A percentile compares a stretch with the other conserved stretches of the same genome.
Conservation (phyloP, 345 rosid genomes). For the Cardiospermum halicacabum region DNA sequence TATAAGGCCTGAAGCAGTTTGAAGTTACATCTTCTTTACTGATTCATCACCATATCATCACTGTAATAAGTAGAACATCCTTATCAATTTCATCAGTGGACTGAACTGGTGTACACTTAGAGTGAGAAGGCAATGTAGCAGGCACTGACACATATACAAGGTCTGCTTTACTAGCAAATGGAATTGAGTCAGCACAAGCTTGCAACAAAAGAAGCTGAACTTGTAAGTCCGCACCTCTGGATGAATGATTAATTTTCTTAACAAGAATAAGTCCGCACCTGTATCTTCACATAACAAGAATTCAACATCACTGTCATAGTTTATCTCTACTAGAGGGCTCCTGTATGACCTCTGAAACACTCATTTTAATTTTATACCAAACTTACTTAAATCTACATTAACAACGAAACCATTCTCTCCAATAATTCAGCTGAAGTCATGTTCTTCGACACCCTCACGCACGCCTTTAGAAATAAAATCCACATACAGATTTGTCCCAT, state of each 20-base stretch:
- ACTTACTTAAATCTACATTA: background rate
- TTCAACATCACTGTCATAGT: background rate
- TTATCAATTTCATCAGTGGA: background rate
- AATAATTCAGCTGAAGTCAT: background rate
- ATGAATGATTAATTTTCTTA: background rate
- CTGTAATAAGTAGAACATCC: background rate
- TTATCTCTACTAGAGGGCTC: conserved; percentile 2
- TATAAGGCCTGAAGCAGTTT: background rate
- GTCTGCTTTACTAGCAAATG: background rate
- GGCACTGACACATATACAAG: background rate
- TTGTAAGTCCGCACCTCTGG: background rate
- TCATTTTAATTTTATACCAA: background rate
- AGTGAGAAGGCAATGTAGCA: background rate
- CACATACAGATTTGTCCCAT: background rate
- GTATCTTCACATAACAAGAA: conserved; percentile 1
- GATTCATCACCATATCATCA: background rate
- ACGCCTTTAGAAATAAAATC: conserved; percentile 1
- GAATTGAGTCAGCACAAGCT: background rate
- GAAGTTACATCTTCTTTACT: background rate
- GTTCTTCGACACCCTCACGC: background rate
- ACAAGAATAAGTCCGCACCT: background rate
- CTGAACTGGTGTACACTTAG: background rate
- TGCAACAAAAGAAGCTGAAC: background rate
- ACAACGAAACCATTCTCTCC: background rate
- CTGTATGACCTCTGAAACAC: background rate